phyloP scores from a whole-genome alignment of 164 flowering plant species.

The Stephania yunnanensis region DNA sequence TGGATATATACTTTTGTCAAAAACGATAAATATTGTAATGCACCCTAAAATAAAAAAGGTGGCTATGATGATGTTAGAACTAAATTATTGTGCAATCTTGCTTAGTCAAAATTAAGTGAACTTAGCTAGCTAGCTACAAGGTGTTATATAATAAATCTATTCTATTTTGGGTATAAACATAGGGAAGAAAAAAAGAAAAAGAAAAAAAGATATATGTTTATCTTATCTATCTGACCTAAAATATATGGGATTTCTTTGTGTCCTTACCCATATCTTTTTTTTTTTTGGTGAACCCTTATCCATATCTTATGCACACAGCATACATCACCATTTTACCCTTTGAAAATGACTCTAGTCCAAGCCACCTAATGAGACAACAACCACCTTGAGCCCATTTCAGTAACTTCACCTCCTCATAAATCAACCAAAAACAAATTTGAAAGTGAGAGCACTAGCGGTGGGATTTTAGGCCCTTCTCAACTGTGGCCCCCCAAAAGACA shows the following conservation, averaged over 20 bases:
- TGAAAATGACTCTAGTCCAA: neutral
- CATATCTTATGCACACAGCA: neutral
- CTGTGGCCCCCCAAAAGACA: neutral
- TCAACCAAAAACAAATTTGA: neutral
- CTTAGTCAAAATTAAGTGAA: neutral
- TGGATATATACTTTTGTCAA: too few species aligned
- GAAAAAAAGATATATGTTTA: neutral
- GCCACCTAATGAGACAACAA: neutral
- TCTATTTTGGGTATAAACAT: neutral
- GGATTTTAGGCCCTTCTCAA: neutral
- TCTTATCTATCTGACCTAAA: neutral
- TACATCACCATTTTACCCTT: neutral
- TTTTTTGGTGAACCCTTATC: too few species aligned
- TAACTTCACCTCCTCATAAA: neutral
- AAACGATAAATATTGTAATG: too few species aligned
- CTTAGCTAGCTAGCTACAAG: neutral
- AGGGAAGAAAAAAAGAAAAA: neutral
- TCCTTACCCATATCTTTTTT: constrained; percentile 1
- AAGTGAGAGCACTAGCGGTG: neutral
- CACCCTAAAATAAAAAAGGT: too few species aligned
- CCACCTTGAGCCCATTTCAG: neutral
- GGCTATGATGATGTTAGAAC: too few species aligned
- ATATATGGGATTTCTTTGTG: neutral
- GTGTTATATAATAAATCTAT: neutral
- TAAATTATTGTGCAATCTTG: neutral